These are phyloP conservation scores for Sungouiella thailandica DNA, from an alignment of 805 yeast species.

Conservation along the genomic window DNA sequence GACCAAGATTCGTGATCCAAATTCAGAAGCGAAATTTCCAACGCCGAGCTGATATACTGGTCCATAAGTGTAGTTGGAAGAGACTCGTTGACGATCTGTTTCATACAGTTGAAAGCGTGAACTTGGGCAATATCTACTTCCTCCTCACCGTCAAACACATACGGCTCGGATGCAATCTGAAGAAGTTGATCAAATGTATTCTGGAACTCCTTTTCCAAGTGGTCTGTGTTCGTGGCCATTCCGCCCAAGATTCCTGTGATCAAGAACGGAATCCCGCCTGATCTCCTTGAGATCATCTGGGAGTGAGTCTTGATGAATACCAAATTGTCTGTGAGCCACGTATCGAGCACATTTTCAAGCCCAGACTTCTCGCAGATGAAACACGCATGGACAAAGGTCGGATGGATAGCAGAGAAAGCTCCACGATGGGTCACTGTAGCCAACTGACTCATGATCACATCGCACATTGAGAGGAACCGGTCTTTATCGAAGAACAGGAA, in stretches of 20 bases:
- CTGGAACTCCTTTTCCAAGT: conserved; percentile 29
- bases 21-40: conserved; percentile 55
- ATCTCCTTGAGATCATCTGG: conserved; percentile 77
- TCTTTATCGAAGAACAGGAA: conserved; percentile 17
- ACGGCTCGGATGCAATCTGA: conserved; percentile 49
- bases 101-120: conserved; percentile 85
- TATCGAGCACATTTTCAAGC: conserved; percentile 36
- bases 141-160: conserved; percentile 39
- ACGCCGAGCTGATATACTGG: conserved; percentile 38
- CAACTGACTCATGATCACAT: conserved; percentile 58
- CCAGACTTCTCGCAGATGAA: conserved; percentile 40
- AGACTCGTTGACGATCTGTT: conserved; percentile 68
- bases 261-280: conserved; percentile 86
- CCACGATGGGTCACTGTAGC: conserved; percentile 82
- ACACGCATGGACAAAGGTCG: conserved; percentile 70
- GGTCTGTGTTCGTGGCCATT: conserved; percentile 20
- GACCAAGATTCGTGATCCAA: conserved; percentile 78
- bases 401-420: conserved; percentile 84
- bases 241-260: conserved; percentile 71
- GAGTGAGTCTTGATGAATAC: conserved; percentile 47
- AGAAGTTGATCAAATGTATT: conserved; percentile 49
- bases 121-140: conserved; percentile 84
- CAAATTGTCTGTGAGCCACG: conserved; percentile 61
- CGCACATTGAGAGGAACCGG: conserved; percentile 40
- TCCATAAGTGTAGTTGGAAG: conserved; percentile 45